These are phyloP conservation scores for Periconia sp. DNA, from an alignment of 2,329 filamentous ascomycete genomes.

Conservation along the genomic window DNA sequence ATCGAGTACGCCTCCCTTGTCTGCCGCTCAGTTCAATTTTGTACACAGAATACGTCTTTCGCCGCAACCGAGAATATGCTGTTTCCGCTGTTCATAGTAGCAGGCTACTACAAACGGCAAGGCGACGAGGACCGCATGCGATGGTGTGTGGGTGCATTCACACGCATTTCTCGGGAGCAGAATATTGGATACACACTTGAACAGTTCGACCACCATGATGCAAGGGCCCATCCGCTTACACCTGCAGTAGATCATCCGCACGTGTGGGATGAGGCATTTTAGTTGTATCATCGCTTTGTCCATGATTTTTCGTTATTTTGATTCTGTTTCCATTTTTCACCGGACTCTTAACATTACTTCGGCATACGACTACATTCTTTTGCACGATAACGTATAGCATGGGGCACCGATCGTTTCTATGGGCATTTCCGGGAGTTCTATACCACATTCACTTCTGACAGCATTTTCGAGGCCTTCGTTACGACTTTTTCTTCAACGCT, in stretches of 20 bases:
- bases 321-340: too few relatives aligned
- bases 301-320: too few relatives aligned
- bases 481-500: too few relatives aligned
- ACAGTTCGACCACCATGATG: slow-evolving; percentile 4
- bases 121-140: slow-evolving; percentile 18
- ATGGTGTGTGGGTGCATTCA: slow-evolving; percentile 21
- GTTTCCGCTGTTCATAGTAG: slow-evolving; percentile 18
- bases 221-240: background rate
- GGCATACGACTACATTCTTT: background rate
- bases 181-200: slow-evolving; percentile 14
- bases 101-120: slow-evolving; percentile 16
- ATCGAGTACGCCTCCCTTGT: slow-evolving; percentile 22
- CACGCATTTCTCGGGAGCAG: slow-evolving; percentile 18
- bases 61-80: slow-evolving; percentile 26
- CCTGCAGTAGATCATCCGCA: too few relatives aligned
- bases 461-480: too few relatives aligned
- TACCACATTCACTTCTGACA: too few relatives aligned
- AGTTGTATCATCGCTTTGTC: too few relatives aligned
- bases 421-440: slow-evolving; percentile 2
- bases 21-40: slow-evolving; percentile 26
- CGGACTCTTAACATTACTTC: background rate
- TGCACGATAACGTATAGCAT: slow-evolving; percentile 2
- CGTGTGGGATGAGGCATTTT: slow-evolving; percentile 5
- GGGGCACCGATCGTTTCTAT: slow-evolving; percentile 1
- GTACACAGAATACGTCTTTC: slow-evolving; percentile 17